A percentile compares a stretch with the other conserved stretches of the same genome.
Evolutionary conservation across 345 rosid genomes (phyloP).

Genomic region (Crucihimalaya himalaica): DNA sequence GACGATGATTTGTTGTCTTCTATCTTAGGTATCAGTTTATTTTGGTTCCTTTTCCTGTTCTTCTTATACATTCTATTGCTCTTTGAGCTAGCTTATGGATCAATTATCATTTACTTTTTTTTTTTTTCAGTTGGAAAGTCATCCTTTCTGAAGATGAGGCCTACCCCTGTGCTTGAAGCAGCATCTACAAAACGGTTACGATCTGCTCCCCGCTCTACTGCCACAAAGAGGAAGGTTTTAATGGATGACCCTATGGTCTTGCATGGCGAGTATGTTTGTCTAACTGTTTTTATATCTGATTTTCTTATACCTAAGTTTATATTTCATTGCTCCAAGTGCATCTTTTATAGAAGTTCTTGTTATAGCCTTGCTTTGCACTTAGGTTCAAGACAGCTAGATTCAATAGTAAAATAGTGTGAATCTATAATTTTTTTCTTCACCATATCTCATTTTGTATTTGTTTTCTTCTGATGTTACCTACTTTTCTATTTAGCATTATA

Average conservation of each 20-base stretch:
- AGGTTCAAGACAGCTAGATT: conserved; percentile 10
- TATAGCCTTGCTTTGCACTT: conserved; percentile 14
- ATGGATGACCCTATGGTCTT: conserved; percentile 95
- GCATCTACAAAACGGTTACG: conserved; percentile 65
- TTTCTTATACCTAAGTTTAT: background rate
- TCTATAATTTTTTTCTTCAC: conserved; percentile 2
- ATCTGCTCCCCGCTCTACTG: conserved; percentile 58
- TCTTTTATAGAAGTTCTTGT: conserved; percentile 5
- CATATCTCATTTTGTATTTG: background rate
- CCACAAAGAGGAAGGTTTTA: conserved; percentile 84
- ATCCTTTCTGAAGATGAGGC: conserved; percentile 76
- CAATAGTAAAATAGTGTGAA: background rate
- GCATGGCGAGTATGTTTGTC: conserved; percentile 92
- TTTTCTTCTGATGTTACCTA: conserved; percentile 32
- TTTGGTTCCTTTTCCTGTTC: background rate
- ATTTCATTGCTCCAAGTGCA: background rate
- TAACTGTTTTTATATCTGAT: conserved; percentile 7
- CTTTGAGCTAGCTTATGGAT: conserved; percentile 19
- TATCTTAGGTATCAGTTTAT: conserved; percentile 68
- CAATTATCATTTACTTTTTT: conserved; percentile 6
- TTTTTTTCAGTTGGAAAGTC: conserved; percentile 75
- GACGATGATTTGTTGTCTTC: conserved; percentile 95
- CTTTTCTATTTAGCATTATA: conserved; percentile 62
- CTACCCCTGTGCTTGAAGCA: conserved; percentile 65
- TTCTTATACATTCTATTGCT: conserved; percentile 2